Evolutionary conservation across 2,329 filamentous ascomycete genomes (phyloP).

Genomic region (Exophiala alcalophila): DNA sequence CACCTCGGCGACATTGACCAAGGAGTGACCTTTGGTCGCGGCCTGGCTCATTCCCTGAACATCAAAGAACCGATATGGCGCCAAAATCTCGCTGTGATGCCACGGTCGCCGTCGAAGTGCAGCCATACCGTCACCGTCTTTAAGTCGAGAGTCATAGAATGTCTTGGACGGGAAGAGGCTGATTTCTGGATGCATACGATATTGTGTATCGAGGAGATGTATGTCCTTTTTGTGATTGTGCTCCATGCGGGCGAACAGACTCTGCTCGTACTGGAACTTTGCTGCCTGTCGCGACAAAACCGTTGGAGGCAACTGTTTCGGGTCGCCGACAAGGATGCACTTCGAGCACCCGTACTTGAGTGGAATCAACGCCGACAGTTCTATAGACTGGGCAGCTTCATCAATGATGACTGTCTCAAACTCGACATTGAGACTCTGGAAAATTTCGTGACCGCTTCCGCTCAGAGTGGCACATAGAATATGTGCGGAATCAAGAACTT

Average conservation of each 20-base stretch:
- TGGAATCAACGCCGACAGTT: slow-evolving; percentile 92
- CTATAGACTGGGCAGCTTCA: slow-evolving; percentile 96
- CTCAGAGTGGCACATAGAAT: slow-evolving; percentile 94
- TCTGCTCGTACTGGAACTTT: slow-evolving; percentile 92
- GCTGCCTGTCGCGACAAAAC: slow-evolving; percentile 92
- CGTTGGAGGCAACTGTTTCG: slow-evolving; percentile 93
- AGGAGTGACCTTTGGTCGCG: slow-evolving; percentile 79
- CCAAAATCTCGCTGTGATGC: slow-evolving; percentile 78
- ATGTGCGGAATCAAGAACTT: slow-evolving; percentile 85
- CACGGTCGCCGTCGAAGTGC: slow-evolving; percentile 73
- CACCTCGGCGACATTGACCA: slow-evolving; percentile 84
- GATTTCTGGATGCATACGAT: slow-evolving; percentile 98
- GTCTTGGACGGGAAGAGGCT: slow-evolving; percentile 83
- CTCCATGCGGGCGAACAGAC: slow-evolving; percentile 97
- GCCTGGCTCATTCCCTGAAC: slow-evolving; percentile 82
- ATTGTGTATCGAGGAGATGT: slow-evolving; percentile 94
- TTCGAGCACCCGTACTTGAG: slow-evolving; percentile 96
- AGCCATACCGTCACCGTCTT: slow-evolving; percentile 83
- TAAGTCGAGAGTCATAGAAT: slow-evolving; percentile 85
- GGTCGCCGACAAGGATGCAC: slow-evolving; percentile 95
- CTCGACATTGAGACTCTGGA: slow-evolving; percentile 88
- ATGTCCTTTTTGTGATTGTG: slow-evolving; percentile 82
- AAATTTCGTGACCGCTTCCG: slow-evolving; percentile 95
- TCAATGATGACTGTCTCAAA: slow-evolving; percentile 99
- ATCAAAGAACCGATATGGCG: slow-evolving; percentile 96